Percentiles rank a stretch among this genome's conserved stretches.
Evolutionary conservation across 345 rosid species (phyloP).

Genomic region (Anastatica hierochuntica): DNA sequence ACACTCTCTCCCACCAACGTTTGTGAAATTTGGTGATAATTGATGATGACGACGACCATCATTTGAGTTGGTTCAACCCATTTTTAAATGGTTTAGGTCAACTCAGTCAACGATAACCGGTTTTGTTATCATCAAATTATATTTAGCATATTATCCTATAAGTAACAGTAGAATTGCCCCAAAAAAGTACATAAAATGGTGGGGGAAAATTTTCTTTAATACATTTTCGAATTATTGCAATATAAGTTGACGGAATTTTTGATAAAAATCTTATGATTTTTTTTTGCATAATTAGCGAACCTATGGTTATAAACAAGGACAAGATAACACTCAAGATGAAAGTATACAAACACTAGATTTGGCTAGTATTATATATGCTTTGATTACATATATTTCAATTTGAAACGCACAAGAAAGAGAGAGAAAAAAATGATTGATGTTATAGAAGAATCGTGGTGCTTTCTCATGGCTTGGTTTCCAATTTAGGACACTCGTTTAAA

Average conservation of each 20-base stretch:
- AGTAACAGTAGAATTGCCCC: too few species aligned
- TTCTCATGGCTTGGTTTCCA: slow-evolving; percentile 13
- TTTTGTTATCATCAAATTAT: not conserved
- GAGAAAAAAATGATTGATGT: slow-evolving; percentile 9
- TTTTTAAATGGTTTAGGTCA: not conserved
- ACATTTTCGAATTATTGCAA: too few species aligned
- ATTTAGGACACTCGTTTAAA: slow-evolving; percentile 1
- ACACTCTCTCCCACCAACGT: slow-evolving; percentile 17
- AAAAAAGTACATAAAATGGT: too few species aligned
- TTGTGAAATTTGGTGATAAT: slow-evolving; percentile 4
- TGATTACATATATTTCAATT: slow-evolving; percentile 10
- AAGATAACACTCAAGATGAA: not conserved
- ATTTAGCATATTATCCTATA: too few species aligned
- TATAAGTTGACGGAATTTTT: too few species aligned
- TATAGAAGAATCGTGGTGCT: slow-evolving; percentile 11
- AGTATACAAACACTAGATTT: not conserved
- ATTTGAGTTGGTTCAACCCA: not conserved
- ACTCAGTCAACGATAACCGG: not conserved
- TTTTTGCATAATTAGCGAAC: too few species aligned
- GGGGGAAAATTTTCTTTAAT: too few species aligned
- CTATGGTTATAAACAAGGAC: not conserved
- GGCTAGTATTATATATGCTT: slow-evolving; percentile 10
- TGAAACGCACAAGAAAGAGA: slow-evolving; percentile 7
- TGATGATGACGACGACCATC: not conserved
- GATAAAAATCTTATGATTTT: too few species aligned